Percentiles rank a stretch among this genome's conserved stretches.
phyloP scores from a whole-genome alignment of 441 rosid genomes.

The Metrosideros polymorpha region DNA sequence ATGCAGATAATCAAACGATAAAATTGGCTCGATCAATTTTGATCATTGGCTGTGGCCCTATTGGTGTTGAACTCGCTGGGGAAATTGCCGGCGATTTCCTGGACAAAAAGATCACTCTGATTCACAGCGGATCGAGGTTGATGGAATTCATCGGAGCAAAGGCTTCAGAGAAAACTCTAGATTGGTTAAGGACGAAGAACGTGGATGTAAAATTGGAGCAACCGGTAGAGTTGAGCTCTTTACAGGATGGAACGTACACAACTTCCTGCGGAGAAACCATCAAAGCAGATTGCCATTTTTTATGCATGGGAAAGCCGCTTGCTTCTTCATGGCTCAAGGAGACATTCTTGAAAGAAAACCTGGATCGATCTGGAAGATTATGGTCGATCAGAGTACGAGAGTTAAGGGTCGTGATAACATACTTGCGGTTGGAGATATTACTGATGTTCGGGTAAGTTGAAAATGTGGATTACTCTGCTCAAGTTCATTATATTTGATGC shows the following conservation, averaged over 20 bases:
- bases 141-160: constrained; percentile 66
- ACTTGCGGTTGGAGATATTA: constrained; percentile 66
- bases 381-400: constrained; percentile 57
- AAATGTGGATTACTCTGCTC: neutral
- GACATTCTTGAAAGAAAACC: constrained; percentile 32
- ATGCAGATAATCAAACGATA: constrained; percentile 63
- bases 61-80: constrained; percentile 80
- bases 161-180: constrained; percentile 29
- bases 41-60: constrained; percentile 74
- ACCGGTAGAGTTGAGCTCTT: constrained; percentile 38
- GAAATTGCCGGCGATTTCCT: constrained; percentile 49
- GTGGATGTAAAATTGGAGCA: constrained; percentile 57
- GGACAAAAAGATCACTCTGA: constrained; percentile 62
- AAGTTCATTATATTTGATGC: neutral
- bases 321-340: constrained; percentile 53
- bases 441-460: constrained; percentile 53
- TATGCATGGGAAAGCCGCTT: constrained; percentile 53
- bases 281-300: constrained; percentile 61
- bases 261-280: constrained; percentile 58
- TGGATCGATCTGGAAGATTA: constrained; percentile 55
- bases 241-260: constrained; percentile 31
- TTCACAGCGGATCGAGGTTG: constrained; percentile 59
- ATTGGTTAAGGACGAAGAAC: constrained; percentile 52
- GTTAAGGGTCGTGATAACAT: constrained; percentile 42
- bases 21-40: constrained; percentile 55